Conservation (phyloP, 768 basidiomycete species). For the Amanita polypyramis region DNA sequence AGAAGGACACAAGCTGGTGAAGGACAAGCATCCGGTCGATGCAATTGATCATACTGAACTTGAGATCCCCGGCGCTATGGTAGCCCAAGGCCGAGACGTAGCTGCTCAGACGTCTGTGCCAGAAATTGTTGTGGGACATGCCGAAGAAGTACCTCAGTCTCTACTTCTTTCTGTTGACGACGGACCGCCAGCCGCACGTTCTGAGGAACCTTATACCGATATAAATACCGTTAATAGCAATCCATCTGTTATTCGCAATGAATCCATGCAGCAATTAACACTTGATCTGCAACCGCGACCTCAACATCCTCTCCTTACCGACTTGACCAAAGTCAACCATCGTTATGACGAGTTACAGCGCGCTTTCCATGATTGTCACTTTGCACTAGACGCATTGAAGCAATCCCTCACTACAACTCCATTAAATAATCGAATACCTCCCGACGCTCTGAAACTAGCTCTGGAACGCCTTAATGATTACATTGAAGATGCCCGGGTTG, state of each 20-base stretch:
- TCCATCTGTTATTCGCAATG: not conserved
- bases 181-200: not conserved
- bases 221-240: not conserved
- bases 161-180: not conserved
- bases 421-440: constrained; percentile 13
- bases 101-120: not conserved
- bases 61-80: not conserved
- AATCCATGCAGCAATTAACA: not conserved
- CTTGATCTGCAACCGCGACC: constrained; percentile 8
- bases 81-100: not conserved
- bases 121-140: not conserved
- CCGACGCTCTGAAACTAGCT: constrained; percentile 35
- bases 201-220: not conserved
- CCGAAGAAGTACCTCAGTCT: not conserved
- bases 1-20: no score
- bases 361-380: constrained; percentile 59
- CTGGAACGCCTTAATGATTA: constrained; percentile 61
- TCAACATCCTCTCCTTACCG: constrained; percentile 30
- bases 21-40: not conserved
- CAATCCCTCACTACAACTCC: constrained; percentile 13
- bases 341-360: constrained; percentile 56
- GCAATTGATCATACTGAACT: not conserved
- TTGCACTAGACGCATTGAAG: constrained; percentile 52
- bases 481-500: constrained; percentile 71
- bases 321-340: constrained; percentile 31